Percentiles rank a stretch among this genome's conserved stretches.
These are phyloP conservation scores for Podila clonocystis DNA, from an alignment of 192 early-diverging fungal genomes.

Conservation along the genomic window DNA sequence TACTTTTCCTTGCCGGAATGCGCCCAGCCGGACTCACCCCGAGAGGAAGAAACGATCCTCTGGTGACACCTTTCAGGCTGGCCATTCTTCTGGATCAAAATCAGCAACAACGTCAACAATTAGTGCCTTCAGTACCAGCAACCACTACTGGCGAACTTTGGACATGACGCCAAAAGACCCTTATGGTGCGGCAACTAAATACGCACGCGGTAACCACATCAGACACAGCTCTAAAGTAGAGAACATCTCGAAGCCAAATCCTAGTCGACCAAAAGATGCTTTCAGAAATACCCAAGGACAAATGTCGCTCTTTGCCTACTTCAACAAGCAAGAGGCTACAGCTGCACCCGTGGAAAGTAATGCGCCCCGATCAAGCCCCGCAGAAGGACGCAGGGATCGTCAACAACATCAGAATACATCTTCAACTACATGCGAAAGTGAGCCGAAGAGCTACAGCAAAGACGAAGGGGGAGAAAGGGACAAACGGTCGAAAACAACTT, in stretches of 20 bases:
- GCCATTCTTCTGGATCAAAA: not conserved
- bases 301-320: slow-evolving; percentile 33
- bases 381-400: not conserved
- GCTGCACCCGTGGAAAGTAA: not conserved
- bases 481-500: not conserved
- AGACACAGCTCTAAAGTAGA: too few species aligned
- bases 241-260: not conserved
- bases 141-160: not conserved
- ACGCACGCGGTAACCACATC: not conserved
- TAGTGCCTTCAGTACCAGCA: not conserved
- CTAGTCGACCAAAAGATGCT: slow-evolving; percentile 2
- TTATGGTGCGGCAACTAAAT: not conserved
- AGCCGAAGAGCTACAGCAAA: not conserved
- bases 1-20: slow-evolving; percentile 30
- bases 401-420: not conserved
- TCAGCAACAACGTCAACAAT: not conserved
- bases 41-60: slow-evolving; percentile 2
- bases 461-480: not conserved
- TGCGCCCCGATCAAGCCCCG: not conserved
- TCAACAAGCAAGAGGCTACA: slow-evolving; percentile 23
- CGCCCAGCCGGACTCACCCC: not conserved
- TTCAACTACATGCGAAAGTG: not conserved
- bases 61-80: not conserved
- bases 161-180: slow-evolving; percentile 14
- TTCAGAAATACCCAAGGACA: slow-evolving; percentile 24